Conservation (phyloP, 1,284 basidiomycete genomes). For the Tilletia indica region DNA sequence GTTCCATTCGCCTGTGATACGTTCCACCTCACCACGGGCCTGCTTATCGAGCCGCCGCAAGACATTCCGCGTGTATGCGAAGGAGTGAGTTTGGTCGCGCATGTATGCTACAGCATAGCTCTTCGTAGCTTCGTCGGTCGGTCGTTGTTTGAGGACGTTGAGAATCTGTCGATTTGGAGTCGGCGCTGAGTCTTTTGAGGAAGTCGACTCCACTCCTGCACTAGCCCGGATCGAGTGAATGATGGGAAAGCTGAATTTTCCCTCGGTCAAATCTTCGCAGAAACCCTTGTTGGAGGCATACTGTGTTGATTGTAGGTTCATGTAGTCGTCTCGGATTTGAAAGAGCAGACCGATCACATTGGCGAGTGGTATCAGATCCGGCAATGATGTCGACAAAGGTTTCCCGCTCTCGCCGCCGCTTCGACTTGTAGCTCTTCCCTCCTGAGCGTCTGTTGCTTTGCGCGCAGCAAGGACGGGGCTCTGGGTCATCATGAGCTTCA, state of each 20-base stretch:
- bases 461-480: slow-evolving; percentile 19
- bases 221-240: slow-evolving; percentile 74
- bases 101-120: slow-evolving; percentile 51
- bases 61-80: slow-evolving; percentile 50
- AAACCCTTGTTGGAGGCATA: slow-evolving; percentile 90
- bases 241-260: slow-evolving; percentile 93
- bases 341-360: slow-evolving; percentile 92
- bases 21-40: slow-evolving; percentile 34
- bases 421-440: neutral
- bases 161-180: slow-evolving; percentile 42
- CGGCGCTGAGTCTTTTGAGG: neutral
- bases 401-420: too few species aligned
- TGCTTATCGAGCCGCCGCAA: slow-evolving; percentile 36
- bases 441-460: neutral
- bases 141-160: slow-evolving; percentile 47
- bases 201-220: neutral
- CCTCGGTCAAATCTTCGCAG: slow-evolving; percentile 90
- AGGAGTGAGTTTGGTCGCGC: slow-evolving; percentile 43
- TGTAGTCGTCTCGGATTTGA: slow-evolving; percentile 95
- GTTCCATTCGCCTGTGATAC: slow-evolving; percentile 21
- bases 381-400: neutral
- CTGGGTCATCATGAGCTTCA: slow-evolving; percentile 90
- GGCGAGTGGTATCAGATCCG: slow-evolving; percentile 69
- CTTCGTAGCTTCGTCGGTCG: slow-evolving; percentile 47
- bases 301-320: slow-evolving; percentile 85